Evolutionary conservation across 768 basidiomycete genomes (phyloP), one percentile per base, ranked within the genome.

Genomic region (Amanita molliuscula): DNA sequence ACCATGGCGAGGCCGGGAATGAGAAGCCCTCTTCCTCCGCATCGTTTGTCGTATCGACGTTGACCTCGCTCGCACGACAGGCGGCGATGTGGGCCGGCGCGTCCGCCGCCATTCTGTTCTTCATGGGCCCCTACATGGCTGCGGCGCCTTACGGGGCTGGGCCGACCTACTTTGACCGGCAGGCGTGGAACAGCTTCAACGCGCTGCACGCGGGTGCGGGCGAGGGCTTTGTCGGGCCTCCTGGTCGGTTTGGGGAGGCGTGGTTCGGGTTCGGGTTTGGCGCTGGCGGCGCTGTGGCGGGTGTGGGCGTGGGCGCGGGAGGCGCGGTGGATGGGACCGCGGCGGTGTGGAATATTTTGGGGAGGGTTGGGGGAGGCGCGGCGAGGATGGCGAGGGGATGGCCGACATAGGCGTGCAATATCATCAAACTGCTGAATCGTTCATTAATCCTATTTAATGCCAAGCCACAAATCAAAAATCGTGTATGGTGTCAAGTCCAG

Each of bases 181-280:
- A 76, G 6, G 84, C 84, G 23, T 91, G 88, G 88, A 72, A 72
- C 50, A 83, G 79, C 61, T 88, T 87, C 66, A 89, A 90, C 59
- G 67, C 76, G 9, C 75, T 91, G 68, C 48, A 50, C 26, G 76
- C 77, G 44, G 77, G 73, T 8, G 74, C 72, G 0, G 85, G 85
- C 0, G 87, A 88, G 58, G 87, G 88, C 25, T 85, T 87, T 25
- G 42, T 43, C 23, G 48, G 48, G 9, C 48, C 48, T 28, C 28
- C 36, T 26, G 40, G 40, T 6, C 37, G 48, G 41, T 36, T 50
- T 26, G 48, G 48, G 16, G 48, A 38, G 29, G 48, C n/a, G 2
- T 47, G 46, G 46, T 47, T 42, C 6, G 48, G 48, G 16, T 34
- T 45, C 29, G 48, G 48, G 31, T 25, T 21, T 29, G 35, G 28